Evolutionary conservation across 768 basidiomycete species (phyloP), one percentile per base, ranked within the genome.

Genomic region (Naganishia kalamii): DNA sequence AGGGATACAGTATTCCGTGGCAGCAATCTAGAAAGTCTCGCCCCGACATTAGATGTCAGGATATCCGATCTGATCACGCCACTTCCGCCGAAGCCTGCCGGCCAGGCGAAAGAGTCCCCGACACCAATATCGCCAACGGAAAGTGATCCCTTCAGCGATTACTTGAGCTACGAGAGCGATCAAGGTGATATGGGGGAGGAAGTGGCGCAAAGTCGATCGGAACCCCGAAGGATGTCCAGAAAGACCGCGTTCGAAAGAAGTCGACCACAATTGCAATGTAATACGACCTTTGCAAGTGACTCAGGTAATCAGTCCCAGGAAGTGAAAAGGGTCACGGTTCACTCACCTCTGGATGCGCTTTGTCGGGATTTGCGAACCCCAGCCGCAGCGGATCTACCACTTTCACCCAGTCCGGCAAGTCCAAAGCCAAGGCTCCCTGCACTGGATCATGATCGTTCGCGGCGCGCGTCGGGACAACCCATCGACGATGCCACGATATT

Each of bases 81-180:
- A 2, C 30, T 57, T 12, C 35, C 35, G 5, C 35, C 21, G 10
- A 41, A 41, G 17, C 11, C 43, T 5, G 11, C 7, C 13, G 6
- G 13, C 35, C 3, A 57, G 21, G 12, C 11, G 7, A 23, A 41
- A 27, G 12, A 23, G 27, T 1, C 6, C 29, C n/a, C 51, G 19
- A 13, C 25, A n/a, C 54, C 35, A 3, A n/a, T 57, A 4, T 40
- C 54, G 12, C 35, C 35, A 3, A 25, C 54, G 4, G 54, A 40
- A 13, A 57, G 54, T 40, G 54, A 41, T 15, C 54, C 54, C 17
- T 57, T 57, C 54, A 57, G 54, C 54, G 54, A 57, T 13, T 57
- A 57, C 40, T 15, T 57, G 2, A 57, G 54, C 37, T 57, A 57
- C 37, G 54, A 57, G 30, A 57, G 54, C 54, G 37, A 52, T 13